phyloP scores from a whole-genome alignment of 768 basidiomycete species.

The Tylopilus balloui region DNA sequence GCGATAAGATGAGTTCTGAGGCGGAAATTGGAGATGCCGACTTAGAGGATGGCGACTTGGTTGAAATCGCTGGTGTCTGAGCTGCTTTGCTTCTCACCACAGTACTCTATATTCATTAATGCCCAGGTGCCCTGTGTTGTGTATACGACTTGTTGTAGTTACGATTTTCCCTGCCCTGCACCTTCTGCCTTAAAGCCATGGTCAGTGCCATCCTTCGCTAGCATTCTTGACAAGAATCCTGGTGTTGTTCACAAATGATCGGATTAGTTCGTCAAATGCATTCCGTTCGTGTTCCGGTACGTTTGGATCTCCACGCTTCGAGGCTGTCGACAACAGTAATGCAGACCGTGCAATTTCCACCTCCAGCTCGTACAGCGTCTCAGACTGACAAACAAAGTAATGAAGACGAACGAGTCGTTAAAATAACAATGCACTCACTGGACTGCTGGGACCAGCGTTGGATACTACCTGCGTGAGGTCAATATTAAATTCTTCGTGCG shows the following conservation, averaged over 20 bases:
- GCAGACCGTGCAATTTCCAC: slow-evolving; percentile 76
- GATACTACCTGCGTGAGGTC: slow-evolving; percentile 92
- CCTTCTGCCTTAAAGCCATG: neutral
- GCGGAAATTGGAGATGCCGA: slow-evolving; percentile 62
- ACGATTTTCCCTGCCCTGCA: neutral
- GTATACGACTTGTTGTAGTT: neutral
- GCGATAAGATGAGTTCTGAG: slow-evolving; percentile 60
- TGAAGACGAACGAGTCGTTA: slow-evolving; percentile 1
- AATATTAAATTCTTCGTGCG: slow-evolving; percentile 88
- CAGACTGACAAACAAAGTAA: slow-evolving; percentile 37
- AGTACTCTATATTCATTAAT: slow-evolving; percentile 15
- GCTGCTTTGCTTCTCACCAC: slow-evolving; percentile 1
- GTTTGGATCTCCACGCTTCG: slow-evolving; percentile 59
- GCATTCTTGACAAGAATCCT: slow-evolving; percentile 84
- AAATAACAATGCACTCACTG: slow-evolving; percentile 39
- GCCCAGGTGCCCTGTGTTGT: slow-evolving; percentile 4
- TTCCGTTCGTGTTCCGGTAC: slow-evolving; percentile 59
- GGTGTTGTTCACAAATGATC: slow-evolving; percentile 89
- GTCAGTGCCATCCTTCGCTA: slow-evolving; percentile 42
- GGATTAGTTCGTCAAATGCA: slow-evolving; percentile 87
- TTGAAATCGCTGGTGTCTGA: slow-evolving; percentile 65
- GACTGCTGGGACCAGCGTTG: slow-evolving; percentile 40
- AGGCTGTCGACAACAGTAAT: slow-evolving; percentile 65
- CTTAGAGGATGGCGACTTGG: slow-evolving; percentile 74
- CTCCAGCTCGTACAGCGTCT: slow-evolving; percentile 82